Base-by-base conservation (phyloP, 2,329 filamentous ascomycete genomes). In the Tolypocladium tropicale region DNA sequence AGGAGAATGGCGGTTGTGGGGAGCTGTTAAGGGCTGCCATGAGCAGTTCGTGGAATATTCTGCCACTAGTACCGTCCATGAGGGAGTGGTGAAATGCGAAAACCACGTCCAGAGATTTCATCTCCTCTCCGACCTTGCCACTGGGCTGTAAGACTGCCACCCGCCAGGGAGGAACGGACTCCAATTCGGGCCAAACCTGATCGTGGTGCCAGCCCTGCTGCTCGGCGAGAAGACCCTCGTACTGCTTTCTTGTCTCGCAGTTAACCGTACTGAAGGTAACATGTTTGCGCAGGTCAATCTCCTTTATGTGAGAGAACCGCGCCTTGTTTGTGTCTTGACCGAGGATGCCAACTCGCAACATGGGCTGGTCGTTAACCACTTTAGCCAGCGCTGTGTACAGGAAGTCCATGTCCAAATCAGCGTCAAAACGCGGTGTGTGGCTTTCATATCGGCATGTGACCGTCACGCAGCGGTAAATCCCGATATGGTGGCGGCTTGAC, bases 51-150 rank as follows among this genome's bases (percentile, higher is more conserved):
- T 84, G 81, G 59, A 84, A 81, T 2, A 72, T 61, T 30, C 69
- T 66, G 0, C 74, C 76, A 59, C 75, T 75, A 18, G 73, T 68
- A 1, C 81, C 81, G 59, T 84, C 81, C 25, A 73, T 72, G 21
- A 83, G 68, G 0, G 73, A 71, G 60, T 84, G 81, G 58, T 84
- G 81, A 34, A 70, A 78, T 9, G 73, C 69, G 59, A 82, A 79
- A 4, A 75, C 59, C 12, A 80, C 57, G 52, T 80, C 73, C 39
- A 73, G 61, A 6, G 67, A 61, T 5, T 62, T 50, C 0, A 53
- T 34, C 2, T 59, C 46, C 6, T 58, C 55, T 1, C 63, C 52
- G 5, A 56, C 37, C 16, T 53, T 18, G 12, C 12, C 33, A 34
- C 52, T 51, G 10, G 64, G 56, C 32, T 67, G 62, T 25, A 75